Evolutionary conservation across 306 rosid genomes (phyloP), one percentile per base, ranked within the genome.

Genomic region (Prunus armeniaca): DNA sequence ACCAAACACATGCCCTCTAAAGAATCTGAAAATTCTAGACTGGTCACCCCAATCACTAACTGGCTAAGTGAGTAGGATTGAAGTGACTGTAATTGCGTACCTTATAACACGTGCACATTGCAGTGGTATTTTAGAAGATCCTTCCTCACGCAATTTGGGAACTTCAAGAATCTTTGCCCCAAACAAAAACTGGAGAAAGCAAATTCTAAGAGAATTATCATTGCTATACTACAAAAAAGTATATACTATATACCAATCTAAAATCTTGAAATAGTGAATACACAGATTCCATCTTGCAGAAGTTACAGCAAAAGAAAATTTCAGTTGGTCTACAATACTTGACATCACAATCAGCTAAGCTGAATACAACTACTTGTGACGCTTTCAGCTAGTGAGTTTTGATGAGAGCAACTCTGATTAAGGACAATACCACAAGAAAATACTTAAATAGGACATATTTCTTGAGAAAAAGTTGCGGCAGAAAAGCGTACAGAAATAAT

Each of bases 141-240:
- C 38, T 32, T 32, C 38, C 38, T 32, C 7, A 32, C 7, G 88
- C 81, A 85, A 76, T 47, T 24, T 69, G 9, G 88, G 81, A 73
- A 89, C 93, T 79, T 89, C 91, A 30, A 80, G 78, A 76, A 76
- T 82, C 81, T 87, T 89, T 14, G 91, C 85, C 32, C 93, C 89
- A 83, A 89, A 89, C 74, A 89, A 72, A 85, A 89, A 89, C 88
- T 89, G 84, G 72, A 81, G 67, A 76, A 76, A 76, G 65, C 7
- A 65, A 12, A 66, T 63, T 73, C 54, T 74, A 65, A 24, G 80
- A 78, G 46, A 71, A 54, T 32, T 68, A 34, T 58, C 57, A 27
- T 9, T 61, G 52, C 18, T 47, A 65, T 45, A 63, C 54, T 63
- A 9, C 46, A 41, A n/a, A 55, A 24, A 65, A 3, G 32, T 34